phyloP scores from a whole-genome alignment of 2,329 filamentous ascomycete genomes.

The Bipolaris victoriae region DNA sequence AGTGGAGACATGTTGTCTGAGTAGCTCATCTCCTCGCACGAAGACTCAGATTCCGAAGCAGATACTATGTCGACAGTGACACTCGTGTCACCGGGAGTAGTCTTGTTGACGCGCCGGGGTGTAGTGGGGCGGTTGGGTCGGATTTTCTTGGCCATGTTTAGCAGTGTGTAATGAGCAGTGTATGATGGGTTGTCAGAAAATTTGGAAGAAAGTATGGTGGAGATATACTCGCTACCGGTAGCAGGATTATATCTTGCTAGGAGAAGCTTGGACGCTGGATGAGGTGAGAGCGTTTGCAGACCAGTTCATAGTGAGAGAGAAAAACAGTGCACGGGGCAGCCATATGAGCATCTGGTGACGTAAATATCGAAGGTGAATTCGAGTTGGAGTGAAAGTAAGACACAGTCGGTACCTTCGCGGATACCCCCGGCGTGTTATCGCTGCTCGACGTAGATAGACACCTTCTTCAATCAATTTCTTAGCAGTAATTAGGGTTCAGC shows the following conservation, averaged over 20 bases:
- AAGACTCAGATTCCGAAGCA: no score
- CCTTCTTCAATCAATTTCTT: no score
- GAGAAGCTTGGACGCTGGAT: background rate
- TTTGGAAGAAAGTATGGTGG: background rate
- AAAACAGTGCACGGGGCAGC: background rate
- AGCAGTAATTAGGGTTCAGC: no score
- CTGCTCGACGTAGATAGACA: no score
- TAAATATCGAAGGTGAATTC: background rate
- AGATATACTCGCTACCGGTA: background rate
- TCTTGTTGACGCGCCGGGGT: no score
- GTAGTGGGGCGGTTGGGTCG: no score
- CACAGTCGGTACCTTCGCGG: background rate
- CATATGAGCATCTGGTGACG: background rate
- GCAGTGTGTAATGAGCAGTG: no score
- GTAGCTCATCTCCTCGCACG: no score
- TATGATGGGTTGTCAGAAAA: background rate
- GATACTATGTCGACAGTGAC: no score
- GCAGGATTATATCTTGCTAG: background rate
- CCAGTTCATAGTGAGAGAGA: background rate
- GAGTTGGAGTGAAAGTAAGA: background rate
- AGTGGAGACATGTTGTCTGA: no score
- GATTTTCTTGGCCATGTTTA: no score
- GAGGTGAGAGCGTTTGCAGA: background rate
- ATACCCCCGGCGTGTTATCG: background rate
- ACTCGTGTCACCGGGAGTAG: no score